These are phyloP conservation scores for Pythium apleroticum DNA, from an alignment of 352 stramenopile genomes.

Conservation along the genomic window DNA sequence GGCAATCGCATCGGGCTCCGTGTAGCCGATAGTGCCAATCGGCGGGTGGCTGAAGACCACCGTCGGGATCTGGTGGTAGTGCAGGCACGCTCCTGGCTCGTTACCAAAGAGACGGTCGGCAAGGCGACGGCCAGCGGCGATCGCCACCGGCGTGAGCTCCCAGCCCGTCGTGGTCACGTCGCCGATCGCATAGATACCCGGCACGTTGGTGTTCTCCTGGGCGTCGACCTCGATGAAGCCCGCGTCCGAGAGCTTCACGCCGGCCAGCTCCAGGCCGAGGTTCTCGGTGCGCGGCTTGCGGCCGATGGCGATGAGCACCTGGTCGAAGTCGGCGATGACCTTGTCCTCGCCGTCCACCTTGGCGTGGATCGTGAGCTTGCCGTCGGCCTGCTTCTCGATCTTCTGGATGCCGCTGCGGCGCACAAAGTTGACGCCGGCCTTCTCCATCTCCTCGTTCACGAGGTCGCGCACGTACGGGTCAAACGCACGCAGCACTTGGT, in stretches of 20 bases:
- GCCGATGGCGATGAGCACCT: constrained; percentile 77
- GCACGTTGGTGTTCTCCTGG: constrained; percentile 89
- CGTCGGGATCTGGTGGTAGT: constrained; percentile 95
- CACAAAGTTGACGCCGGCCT: constrained; percentile 65
- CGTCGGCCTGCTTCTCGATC: constrained; percentile 86
- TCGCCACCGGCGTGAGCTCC: constrained; percentile 89
- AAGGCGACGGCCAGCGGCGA: constrained; percentile 87
- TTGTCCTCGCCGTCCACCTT: constrained; percentile 58
- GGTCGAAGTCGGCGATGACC: constrained; percentile 49
- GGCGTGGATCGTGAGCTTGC: constrained; percentile 69
- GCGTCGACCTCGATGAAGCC: constrained; percentile 91
- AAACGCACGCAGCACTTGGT: constrained; percentile 88
- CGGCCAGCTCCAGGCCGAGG: constrained; percentile 80
- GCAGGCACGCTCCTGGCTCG: constrained; percentile 64
- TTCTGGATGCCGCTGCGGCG: constrained; percentile 54
- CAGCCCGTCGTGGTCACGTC: constrained; percentile 89
- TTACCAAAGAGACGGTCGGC: constrained; percentile 90
- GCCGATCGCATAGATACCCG: constrained; percentile 90
- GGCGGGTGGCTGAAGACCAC: constrained; percentile 97
- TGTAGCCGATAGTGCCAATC: constrained; percentile 95
- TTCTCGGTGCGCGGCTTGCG: constrained; percentile 84
- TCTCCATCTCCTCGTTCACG: constrained; percentile 75
- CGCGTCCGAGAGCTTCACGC: constrained; percentile 69
- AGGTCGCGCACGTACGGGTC: constrained; percentile 86
- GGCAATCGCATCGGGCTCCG: constrained; percentile 88